These are phyloP conservation scores for Phaseolus coccineus DNA, from an alignment of 331 rosid species.

Conservation along the genomic window DNA sequence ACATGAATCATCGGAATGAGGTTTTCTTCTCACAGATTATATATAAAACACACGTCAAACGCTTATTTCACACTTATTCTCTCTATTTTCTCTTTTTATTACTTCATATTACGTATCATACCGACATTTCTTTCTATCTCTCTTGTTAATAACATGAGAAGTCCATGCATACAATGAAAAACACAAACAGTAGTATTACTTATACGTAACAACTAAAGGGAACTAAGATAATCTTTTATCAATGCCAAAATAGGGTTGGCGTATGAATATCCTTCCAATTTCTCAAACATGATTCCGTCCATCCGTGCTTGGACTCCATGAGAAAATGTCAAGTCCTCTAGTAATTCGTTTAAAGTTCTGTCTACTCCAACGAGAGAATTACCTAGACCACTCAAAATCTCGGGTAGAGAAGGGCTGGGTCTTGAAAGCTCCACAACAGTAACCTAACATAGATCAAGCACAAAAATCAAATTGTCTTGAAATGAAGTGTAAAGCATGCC, in stretches of 20 bases:
- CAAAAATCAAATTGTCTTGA: slow-evolving; percentile 5
- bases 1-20: background rate
- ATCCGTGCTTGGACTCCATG: slow-evolving; percentile 89
- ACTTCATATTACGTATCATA: too few species aligned
- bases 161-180: background rate
- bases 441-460: slow-evolving; percentile 60
- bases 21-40: background rate
- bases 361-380: slow-evolving; percentile 75
- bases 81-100: too few species aligned
- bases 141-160: too few species aligned
- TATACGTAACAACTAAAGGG: slow-evolving; percentile 49
- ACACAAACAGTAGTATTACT: background rate
- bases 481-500: background rate
- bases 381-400: slow-evolving; percentile 76
- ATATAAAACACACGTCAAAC: background rate
- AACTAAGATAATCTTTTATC: slow-evolving; percentile 76
- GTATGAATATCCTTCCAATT: slow-evolving; percentile 72
- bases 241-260: slow-evolving; percentile 67
- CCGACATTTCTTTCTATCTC: too few species aligned
- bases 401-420: slow-evolving; percentile 81
- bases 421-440: slow-evolving; percentile 85
- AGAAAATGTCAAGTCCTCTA: slow-evolving; percentile 61
- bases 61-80: background rate
- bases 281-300: slow-evolving; percentile 91
- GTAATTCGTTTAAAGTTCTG: slow-evolving; percentile 60